A percentile compares a stretch with the other conserved stretches of the same genome.
These are phyloP conservation scores for Hippophae rhamnoides DNA, from an alignment of 306 rosid genomes.

Conservation along the genomic window DNA sequence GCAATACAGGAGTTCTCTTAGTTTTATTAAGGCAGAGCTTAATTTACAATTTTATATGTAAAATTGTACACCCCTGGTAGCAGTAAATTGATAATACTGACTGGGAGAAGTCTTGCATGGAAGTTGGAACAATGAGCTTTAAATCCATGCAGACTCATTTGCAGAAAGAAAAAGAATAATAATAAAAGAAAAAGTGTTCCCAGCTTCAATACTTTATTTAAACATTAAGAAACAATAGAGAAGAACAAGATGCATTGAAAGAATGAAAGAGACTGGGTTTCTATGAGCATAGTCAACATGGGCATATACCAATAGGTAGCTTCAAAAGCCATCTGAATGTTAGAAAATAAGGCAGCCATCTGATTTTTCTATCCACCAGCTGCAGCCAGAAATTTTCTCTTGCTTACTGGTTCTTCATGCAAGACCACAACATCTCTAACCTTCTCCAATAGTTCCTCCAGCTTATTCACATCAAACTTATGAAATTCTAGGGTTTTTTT, in stretches of 20 bases:
- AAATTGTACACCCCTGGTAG: no score
- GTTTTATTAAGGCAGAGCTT: no score
- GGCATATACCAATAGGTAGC: not conserved
- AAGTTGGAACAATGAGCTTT: no score
- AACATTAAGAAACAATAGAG: no score
- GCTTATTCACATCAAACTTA: slow-evolving; percentile 48
- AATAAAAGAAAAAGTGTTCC: no score
- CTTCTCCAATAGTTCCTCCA: slow-evolving; percentile 70
- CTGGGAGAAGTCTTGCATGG: no score
- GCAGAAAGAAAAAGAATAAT: no score
- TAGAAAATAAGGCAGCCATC: slow-evolving; percentile 14
- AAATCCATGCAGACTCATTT: no score
- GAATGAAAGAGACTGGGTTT: slow-evolving; percentile 15
- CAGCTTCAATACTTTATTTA: no score
- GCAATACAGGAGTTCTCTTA: no score
- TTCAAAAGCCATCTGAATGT: slow-evolving; percentile 24
- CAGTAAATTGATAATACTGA: no score
- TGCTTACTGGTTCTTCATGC: slow-evolving; percentile 72
- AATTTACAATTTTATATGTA: no score
- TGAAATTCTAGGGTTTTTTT: slow-evolving; percentile 59
- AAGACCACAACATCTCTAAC: slow-evolving; percentile 65
- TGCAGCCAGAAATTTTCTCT: slow-evolving; percentile 63
- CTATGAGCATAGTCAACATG: slow-evolving; percentile 8
- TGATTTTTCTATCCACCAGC: slow-evolving; percentile 35
- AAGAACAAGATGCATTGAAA: not conserved